phyloP scores from a whole-genome alignment of 768 basidiomycete genomes.

The Lactarius hatsudake region DNA sequence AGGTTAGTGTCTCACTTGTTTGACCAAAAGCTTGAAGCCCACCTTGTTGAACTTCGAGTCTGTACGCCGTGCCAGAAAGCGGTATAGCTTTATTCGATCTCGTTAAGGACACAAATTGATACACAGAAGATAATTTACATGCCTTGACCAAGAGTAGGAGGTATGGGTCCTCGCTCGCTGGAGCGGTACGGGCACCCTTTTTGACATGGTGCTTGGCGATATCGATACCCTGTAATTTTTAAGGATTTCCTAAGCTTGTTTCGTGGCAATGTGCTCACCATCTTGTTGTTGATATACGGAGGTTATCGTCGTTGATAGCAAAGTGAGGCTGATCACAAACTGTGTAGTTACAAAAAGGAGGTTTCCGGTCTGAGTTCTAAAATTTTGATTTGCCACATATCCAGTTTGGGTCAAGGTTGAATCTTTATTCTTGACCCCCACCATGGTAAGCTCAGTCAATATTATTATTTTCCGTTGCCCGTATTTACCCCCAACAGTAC shows the following conservation, averaged over 20 bases:
- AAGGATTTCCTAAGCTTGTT: constrained; percentile 25
- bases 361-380: constrained; percentile 37
- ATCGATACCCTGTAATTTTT: constrained; percentile 79
- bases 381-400: constrained; percentile 11
- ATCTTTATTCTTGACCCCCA: constrained; percentile 41
- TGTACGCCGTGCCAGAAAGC: constrained; percentile 96
- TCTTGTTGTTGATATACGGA: constrained; percentile 49
- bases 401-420: constrained; percentile 35
- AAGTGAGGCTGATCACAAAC: constrained; percentile 56
- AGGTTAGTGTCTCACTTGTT: constrained; percentile 29
- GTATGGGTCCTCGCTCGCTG: constrained; percentile 99
- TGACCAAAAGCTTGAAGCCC: constrained; percentile 18
- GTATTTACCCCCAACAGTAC: constrained; percentile 48
- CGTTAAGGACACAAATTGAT: constrained; percentile 16
- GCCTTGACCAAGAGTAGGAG: constrained; percentile 98
- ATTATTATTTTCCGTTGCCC: not conserved
- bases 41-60: constrained; percentile 97
- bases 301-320: constrained; percentile 37
- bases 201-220: constrained; percentile 96
- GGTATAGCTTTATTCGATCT: constrained; percentile 71
- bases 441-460: constrained; percentile 59
- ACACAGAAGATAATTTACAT: constrained; percentile 29
- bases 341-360: constrained; percentile 51
- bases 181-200: constrained; percentile 91
- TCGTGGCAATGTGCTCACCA: constrained; percentile 64